These are phyloP conservation scores for Dactylonectria macrodidyma DNA, from an alignment of 2,329 filamentous ascomycete species.

Conservation along the genomic window DNA sequence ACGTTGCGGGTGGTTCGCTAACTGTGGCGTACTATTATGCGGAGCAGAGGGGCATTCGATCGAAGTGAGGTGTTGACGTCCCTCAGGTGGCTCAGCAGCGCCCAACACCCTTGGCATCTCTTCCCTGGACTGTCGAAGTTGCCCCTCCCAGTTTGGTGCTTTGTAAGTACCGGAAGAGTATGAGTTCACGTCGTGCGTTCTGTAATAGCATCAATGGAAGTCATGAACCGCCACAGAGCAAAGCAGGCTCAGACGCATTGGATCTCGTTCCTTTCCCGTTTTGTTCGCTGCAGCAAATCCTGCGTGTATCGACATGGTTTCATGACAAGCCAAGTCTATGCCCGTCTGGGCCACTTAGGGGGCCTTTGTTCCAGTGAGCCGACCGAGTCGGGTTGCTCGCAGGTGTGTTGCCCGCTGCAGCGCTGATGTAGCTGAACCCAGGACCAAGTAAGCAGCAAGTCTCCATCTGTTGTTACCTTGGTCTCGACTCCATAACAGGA, in stretches of 20 bases:
- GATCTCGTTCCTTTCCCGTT: neutral
- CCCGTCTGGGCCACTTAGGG: slow-evolving; percentile 7
- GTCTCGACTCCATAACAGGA: neutral
- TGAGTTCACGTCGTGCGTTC: neutral
- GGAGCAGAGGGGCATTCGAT: slow-evolving; percentile 24
- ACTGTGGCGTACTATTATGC: slow-evolving; percentile 18
- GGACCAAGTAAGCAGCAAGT: neutral
- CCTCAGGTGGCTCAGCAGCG: slow-evolving; percentile 41
- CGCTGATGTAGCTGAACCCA: neutral
- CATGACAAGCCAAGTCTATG: slow-evolving; percentile 6
- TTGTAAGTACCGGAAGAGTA: neutral
- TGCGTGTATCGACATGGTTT: slow-evolving; percentile 25
- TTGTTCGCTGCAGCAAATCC: slow-evolving; percentile 5
- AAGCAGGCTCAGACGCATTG: neutral
- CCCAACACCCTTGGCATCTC: neutral
- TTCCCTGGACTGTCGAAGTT: neutral
- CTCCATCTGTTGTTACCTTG: neutral
- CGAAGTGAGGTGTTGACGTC: slow-evolving; percentile 40
- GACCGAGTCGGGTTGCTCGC: slow-evolving; percentile 3
- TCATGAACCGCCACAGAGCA: neutral
- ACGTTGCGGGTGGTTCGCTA: slow-evolving; percentile 15
- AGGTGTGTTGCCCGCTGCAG: slow-evolving; percentile 4
- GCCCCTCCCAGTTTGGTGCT: neutral
- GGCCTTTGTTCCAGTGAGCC: neutral
- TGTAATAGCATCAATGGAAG: neutral